Conservation (phyloP, 306 rosid species). For the Begonia peltatifolia region DNA sequence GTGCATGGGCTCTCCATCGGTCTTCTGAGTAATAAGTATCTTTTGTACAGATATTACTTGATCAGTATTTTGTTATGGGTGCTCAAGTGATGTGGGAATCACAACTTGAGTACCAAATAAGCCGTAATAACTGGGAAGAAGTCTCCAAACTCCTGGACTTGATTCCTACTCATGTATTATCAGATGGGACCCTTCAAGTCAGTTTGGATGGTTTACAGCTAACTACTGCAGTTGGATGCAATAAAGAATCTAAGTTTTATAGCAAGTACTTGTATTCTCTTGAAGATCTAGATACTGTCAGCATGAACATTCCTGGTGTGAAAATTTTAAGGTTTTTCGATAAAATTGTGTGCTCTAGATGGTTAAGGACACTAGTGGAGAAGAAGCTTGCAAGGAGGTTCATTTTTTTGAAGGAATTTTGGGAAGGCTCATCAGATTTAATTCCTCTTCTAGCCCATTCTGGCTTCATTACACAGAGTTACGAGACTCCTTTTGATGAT, state of each 20-base stretch:
- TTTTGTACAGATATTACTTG: slow-evolving; percentile 61
- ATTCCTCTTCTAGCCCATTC: slow-evolving; percentile 63
- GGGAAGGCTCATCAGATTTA: slow-evolving; percentile 75
- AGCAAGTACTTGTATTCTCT: slow-evolving; percentile 49
- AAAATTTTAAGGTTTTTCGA: slow-evolving; percentile 49
- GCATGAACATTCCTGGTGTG: slow-evolving; percentile 53
- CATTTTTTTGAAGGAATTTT: slow-evolving; percentile 72
- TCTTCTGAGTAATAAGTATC: slow-evolving; percentile 12
- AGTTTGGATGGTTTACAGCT: slow-evolving; percentile 60
- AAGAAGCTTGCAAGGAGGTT: slow-evolving; percentile 63
- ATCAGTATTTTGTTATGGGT: slow-evolving; percentile 41
- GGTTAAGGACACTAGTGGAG: slow-evolving; percentile 68
- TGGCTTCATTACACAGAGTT: slow-evolving; percentile 44
- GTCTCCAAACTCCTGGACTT: slow-evolving; percentile 54
- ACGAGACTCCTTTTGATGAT: slow-evolving; percentile 19
- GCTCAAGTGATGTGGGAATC: slow-evolving; percentile 77
- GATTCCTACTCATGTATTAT: slow-evolving; percentile 45
- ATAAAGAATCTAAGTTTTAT: slow-evolving; percentile 38
- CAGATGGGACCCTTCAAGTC: slow-evolving; percentile 66
- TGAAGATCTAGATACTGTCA: slow-evolving; percentile 75
- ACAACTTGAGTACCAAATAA: slow-evolving; percentile 62
- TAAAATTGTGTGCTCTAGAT: slow-evolving; percentile 39
- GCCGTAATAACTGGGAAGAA: slow-evolving; percentile 65
- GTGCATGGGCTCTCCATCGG: neutral
- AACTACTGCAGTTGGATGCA: slow-evolving; percentile 31